Base-by-base conservation (phyloP, 1,284 basidiomycete genomes). In the Sporisorium iseilematis-ciliati region DNA sequence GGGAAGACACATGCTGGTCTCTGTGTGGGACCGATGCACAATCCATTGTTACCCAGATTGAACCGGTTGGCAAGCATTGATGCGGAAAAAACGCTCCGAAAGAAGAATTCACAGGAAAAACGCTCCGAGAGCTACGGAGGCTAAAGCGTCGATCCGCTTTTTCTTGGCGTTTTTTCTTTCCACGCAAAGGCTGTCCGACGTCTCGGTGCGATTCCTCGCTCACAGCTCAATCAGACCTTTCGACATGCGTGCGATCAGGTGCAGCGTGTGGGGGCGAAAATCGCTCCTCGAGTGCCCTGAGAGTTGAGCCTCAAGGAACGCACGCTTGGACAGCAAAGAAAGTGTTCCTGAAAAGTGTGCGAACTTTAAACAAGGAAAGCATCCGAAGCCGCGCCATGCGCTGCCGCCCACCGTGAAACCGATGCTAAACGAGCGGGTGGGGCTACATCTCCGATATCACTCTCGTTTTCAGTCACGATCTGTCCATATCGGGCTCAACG, bases 131-230 rank as follows among this genome's bases (percentile, higher is more conserved):
- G n/a, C n/a, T n/a, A 25, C 1, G 23, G 2, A 14, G n/a, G 48
- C 41, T 12, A 31, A 21, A 38, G 25, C 42, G 54, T 56, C 42
- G 54, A 46, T 56, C 42, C 29, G 2, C 4, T 12, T 26, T 55
- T 53, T 53, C 53, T 55, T 55, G 53, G 53, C 53, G 53, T 54
- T 54, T 54, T 54, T 41, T 35, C 8, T 35, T 35, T 35, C 6
- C 33, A 6, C 33, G 33, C 33, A 31, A 33, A 4, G 35, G 35
- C n/a, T 35, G n/a, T 26, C 10, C 14, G 4, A 14, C 0, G 25
- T 18, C 18, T 48, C 46, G 46, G 46, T n/a, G 26, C 29, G 46
- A n/a, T 48, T n/a, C 23, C 35, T 7, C 4, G 16, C 18, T n/a
- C 6, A n/a, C n/a, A 25, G 29, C 25, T 29, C 18, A 18, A n/a